These are phyloP conservation scores for Xylaria sp. DNA, from an alignment of 495 filamentous ascomycete species.

Conservation along the genomic window DNA sequence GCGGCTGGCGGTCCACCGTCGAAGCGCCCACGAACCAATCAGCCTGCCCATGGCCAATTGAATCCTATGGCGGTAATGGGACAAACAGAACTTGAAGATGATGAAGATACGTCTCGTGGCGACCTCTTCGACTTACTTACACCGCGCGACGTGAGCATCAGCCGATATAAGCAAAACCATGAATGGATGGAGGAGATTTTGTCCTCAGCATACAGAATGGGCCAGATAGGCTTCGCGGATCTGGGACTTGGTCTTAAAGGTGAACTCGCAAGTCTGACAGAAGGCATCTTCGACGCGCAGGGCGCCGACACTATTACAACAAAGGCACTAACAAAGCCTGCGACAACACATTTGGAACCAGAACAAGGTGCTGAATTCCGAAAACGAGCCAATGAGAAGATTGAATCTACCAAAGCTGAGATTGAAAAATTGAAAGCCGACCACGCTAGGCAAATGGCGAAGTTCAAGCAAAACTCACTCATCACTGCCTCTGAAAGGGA, in stretches of 20 bases:
- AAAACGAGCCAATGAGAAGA: constrained; percentile 69
- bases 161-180: constrained; percentile 90
- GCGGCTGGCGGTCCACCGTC: constrained; percentile 51
- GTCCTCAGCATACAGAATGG: constrained; percentile 80
- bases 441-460: constrained; percentile 76
- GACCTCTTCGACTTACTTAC: constrained; percentile 88
- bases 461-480: constrained; percentile 69
- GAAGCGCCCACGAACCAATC: constrained; percentile 50
- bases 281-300: constrained; percentile 70
- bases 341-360: constrained; percentile 67
- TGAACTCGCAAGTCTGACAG: constrained; percentile 80
- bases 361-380: constrained; percentile 78
- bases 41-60: constrained; percentile 37
- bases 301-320: constrained; percentile 64
- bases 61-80: constrained; percentile 38
- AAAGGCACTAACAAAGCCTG: constrained; percentile 52
- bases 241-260: constrained; percentile 87
- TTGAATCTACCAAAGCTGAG: constrained; percentile 72
- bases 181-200: constrained; percentile 99
- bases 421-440: constrained; percentile 81
- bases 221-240: constrained; percentile 85
- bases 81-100: constrained; percentile 73
- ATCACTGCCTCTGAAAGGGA: constrained; percentile 70
- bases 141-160: constrained; percentile 83
- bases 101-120: constrained; percentile 83